A percentile compares a stretch with the other conserved stretches of the same genome.
phyloP scores from a whole-genome alignment of 2,329 filamentous ascomycete genomes.

The Aspergillus neotritici region DNA sequence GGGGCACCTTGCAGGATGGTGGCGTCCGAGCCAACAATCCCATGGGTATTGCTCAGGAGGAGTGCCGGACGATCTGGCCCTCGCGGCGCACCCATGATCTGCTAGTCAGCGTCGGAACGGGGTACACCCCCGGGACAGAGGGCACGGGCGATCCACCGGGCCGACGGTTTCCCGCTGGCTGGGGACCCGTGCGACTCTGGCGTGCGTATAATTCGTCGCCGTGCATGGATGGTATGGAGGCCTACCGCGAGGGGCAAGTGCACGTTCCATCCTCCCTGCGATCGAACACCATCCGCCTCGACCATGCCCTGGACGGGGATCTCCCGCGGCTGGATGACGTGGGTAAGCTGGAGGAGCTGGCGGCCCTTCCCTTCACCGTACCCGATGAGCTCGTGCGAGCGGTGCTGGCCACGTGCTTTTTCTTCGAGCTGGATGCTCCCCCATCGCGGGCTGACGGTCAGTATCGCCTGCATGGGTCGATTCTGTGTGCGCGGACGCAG shows the following conservation, averaged over 20 bases:
- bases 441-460: conserved; percentile 7
- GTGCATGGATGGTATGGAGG: conserved; percentile 14
- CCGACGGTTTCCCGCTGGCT: no score
- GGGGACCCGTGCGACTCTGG: conserved; percentile 11
- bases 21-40: conserved; percentile 22
- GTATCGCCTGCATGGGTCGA: conserved; percentile 14
- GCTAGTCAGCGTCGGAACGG: conserved; percentile 18
- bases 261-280: not conserved
- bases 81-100: conserved; percentile 11
- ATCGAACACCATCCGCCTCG: conserved; percentile 7
- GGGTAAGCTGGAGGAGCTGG: conserved; percentile 5
- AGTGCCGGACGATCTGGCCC: conserved; percentile 18
- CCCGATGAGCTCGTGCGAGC: conserved; percentile 12
- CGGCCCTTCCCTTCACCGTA: conserved; percentile 6
- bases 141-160: conserved; percentile 2
- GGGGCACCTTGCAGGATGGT: conserved; percentile 18
- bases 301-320: conserved; percentile 5
- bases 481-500: conserved; percentile 12
- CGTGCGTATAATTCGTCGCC: conserved; percentile 17
- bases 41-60: conserved; percentile 14
- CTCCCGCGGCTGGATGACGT: conserved; percentile 9
- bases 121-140: conserved; percentile 3
- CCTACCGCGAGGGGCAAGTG: not conserved
- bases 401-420: conserved; percentile 13
- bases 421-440: conserved; percentile 17